A percentile compares a stretch with the other conserved stretches of the same genome.
Evolutionary conservation across 192 early-diverging fungal species (phyloP).

Genomic region (Coemansia erecta): DNA sequence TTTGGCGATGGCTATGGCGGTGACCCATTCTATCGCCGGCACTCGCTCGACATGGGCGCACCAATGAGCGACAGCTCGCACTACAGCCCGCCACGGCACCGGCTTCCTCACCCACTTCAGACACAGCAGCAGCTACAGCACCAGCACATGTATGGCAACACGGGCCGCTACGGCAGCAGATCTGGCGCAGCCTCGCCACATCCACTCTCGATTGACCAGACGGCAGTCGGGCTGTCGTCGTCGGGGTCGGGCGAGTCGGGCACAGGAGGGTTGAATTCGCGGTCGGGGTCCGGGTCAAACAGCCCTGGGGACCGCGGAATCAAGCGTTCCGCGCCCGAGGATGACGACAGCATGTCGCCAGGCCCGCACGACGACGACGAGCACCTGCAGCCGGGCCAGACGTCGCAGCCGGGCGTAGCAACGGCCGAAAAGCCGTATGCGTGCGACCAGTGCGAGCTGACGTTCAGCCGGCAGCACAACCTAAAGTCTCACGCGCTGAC

Average conservation of each 20-base stretch:
- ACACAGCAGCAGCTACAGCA: conserved; percentile 11
- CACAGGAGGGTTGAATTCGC: neutral
- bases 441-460: conserved; percentile 62
- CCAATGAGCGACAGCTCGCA: conserved; percentile 10
- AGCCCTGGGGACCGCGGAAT: conserved; percentile 16
- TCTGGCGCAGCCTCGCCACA: conserved; percentile 31
- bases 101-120: neutral
- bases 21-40: conserved; percentile 37
- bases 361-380: conserved; percentile 19
- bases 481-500: conserved; percentile 73
- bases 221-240: conserved; percentile 24
- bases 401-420: conserved; percentile 21
- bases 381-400: neutral
- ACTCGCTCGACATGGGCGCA: conserved; percentile 46
- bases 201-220: conserved; percentile 29
- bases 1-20: conserved; percentile 27
- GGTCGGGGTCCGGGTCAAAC: neutral
- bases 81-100: conserved; percentile 22
- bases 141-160: conserved; percentile 7
- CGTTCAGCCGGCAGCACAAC: conserved; percentile 75
- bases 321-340: conserved; percentile 20
- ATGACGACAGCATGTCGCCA: conserved; percentile 3
- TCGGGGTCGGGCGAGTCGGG: conserved; percentile 8
- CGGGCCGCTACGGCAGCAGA: conserved; percentile 12
- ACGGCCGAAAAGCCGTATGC: conserved; percentile 54